Base-by-base conservation (phyloP, 345 rosid species). In the Boechera retrofracta region DNA sequence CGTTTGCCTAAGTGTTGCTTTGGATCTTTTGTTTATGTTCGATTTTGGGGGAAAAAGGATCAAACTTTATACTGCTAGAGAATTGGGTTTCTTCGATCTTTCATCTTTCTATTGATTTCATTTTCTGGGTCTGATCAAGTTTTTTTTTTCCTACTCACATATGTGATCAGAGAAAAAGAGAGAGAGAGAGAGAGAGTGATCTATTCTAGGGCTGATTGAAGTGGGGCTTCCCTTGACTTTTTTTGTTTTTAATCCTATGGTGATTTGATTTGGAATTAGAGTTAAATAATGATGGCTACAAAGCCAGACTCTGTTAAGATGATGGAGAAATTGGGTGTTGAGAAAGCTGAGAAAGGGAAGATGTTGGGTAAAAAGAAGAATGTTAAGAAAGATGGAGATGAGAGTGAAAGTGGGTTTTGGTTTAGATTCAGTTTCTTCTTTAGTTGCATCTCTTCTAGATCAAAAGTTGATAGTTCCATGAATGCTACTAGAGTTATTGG, bases 381-480 rank as follows among this genome's bases (percentile, higher is more conserved):
- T 75, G 84, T 76, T 59, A 77, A 69, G 64, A 77, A 65, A 78
- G 87, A 79, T 81, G 85, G 59, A 66, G 80, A 70, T 35, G 82
- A 79, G 53, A 73, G 75, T 52, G 90, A 83, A 80, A 72, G 80
- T 80, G 90, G 95, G 13, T 89, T 90, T 77, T 89, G 94, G 88
- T 82, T 82, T 71, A 85, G 78, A 76, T 77, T 91, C 69, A 79
- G 85, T 75, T 77, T 83, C 47, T 69, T 87, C 60, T 86, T 82
- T 69, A 66, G 87, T 48, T 91, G 92, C 79, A 80, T 91, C 82
- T 85, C 89, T 77, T 87, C 91, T 48, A 91, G 94, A 83, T 91
- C 97, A 80, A 91, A 85, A 80, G 94, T 91, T 78, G 93, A 91
- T 75, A 89, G 85, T 81, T 87, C 97, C 55, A 59, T 83, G 75